Evolutionary conservation across 108 stramenopile species (phyloP), one percentile per base, ranked within the genome.

Genomic region (Skeletonema costatum): DNA sequence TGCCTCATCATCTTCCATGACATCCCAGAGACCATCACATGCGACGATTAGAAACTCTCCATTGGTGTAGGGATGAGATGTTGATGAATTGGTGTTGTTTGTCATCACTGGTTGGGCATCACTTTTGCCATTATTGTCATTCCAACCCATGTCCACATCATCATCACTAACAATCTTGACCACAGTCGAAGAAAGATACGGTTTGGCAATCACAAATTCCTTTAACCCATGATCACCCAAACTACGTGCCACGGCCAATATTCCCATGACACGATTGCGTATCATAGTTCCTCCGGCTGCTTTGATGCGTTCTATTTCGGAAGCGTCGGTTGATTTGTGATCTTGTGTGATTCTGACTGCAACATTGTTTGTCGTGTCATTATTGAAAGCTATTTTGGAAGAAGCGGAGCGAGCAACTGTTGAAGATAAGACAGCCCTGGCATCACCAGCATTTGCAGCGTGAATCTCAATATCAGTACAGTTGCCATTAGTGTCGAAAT

Each of bases 401-500:
- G 25, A 25, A 11, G 25, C 25, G 9, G 17, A 9, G 14, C 67
- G 50, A 2, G 80, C 80, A 31, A 10, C 41, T 8, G 29, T 11
- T 48, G 85, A 86, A 33, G 84, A 89, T 11, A 98, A 70, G n/a
- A 98, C 97, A 31, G 95, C 90, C 30, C 97, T 81, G 16, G 96
- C 90, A 74, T 99, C 99, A 11, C 99, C 99, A 29, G 92, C 94
- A 84, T 98, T 98, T 63, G 99, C 99, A 19, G 92, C 75, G 78
- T 95, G 87, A 8, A 99, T 73, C 25, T 82, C 80, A 46, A 85
- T 74, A 8, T 71, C 68, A 8, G 67, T 50, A 7, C 68, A 68
- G 14, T 68, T 51, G 0, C 29, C 35, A 38, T 17, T 56, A 39
- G 6, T 65, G 29, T 61, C 75, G 71, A 81, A 71, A 42, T 75